Conservation (phyloP, 257 asterid species). For the Scutellaria galericulata region DNA sequence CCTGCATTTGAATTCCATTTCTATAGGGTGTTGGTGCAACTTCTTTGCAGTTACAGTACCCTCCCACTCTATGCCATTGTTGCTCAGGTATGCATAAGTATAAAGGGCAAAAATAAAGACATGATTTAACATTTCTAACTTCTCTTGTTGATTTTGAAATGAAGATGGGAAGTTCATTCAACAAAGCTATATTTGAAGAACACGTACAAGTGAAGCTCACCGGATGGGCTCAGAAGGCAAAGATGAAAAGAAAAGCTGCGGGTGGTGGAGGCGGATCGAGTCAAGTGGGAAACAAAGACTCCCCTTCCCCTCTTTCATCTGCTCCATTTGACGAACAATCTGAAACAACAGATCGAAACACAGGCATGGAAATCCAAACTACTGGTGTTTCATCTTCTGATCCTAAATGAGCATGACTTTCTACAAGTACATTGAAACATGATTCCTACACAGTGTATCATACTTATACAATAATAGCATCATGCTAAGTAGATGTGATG, state of each 20-base stretch:
- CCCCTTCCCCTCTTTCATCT: slow-evolving; percentile 26
- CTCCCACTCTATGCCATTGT: slow-evolving; percentile 76
- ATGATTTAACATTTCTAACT: background rate
- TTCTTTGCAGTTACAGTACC: slow-evolving; percentile 79
- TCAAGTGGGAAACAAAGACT: slow-evolving; percentile 31
- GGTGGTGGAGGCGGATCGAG: slow-evolving; percentile 11
- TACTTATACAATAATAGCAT: background rate
- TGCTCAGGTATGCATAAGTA: slow-evolving; percentile 51
- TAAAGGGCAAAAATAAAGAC: no score
- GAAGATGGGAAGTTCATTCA: slow-evolving; percentile 80
- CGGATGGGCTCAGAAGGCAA: slow-evolving; percentile 70
- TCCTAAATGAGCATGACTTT: slow-evolving; percentile 12
- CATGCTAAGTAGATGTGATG: background rate
- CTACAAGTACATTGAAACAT: background rate
- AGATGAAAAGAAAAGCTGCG: slow-evolving; percentile 39
- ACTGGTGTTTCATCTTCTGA: slow-evolving; percentile 18
- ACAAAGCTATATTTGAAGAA: slow-evolving; percentile 66
- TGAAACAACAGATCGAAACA: background rate
- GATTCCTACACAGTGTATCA: background rate
- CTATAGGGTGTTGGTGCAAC: slow-evolving; percentile 65
- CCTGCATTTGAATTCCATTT: background rate
- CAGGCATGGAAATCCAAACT: slow-evolving; percentile 21
- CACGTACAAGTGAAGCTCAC: slow-evolving; percentile 57
- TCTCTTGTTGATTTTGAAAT: background rate
- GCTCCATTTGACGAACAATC: slow-evolving; percentile 10